A percentile compares a stretch with the other conserved stretches of the same genome.
Conservation (phyloP, 495 filamentous ascomycete genomes). For the Parmelia sp. region DNA sequence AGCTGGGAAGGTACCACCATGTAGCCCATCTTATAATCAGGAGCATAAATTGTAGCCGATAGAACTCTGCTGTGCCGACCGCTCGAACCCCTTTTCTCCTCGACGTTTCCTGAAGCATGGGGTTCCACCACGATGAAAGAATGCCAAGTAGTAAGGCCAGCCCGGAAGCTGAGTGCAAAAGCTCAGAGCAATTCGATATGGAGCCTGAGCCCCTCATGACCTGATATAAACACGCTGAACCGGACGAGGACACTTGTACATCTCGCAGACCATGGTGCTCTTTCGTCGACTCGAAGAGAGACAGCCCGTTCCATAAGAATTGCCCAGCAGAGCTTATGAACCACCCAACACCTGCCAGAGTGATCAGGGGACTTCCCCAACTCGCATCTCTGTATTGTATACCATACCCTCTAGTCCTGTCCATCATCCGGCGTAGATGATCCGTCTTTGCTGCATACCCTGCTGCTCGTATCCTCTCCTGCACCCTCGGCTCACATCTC, state of each 20-base stretch:
- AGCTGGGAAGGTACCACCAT: constrained; percentile 38
- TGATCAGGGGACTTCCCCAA: constrained; percentile 47
- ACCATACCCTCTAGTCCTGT: constrained; percentile 48
- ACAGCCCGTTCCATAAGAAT: constrained; percentile 38
- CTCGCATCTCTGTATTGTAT: constrained; percentile 36
- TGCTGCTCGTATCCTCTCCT: constrained; percentile 55
- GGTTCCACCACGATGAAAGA: constrained; percentile 70
- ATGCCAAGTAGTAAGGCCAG: constrained; percentile 47
- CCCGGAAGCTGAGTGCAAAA: constrained; percentile 37
- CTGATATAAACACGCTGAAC: constrained; percentile 32
- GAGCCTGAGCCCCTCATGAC: constrained; percentile 25
- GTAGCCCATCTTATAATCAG: constrained; percentile 51
- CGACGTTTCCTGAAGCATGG: constrained; percentile 57
- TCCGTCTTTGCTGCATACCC: constrained; percentile 76
- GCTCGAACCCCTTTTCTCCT: constrained; percentile 58
- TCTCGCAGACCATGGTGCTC: constrained; percentile 19
- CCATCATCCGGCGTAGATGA: constrained; percentile 64
- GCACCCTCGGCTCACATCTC: constrained; percentile 62
- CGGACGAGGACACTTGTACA: constrained; percentile 16
- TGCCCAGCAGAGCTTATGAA: constrained; percentile 33
- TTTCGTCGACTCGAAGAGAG: constrained; percentile 26
- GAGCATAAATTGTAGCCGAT: constrained; percentile 58
- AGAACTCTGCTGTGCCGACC: constrained; percentile 59
- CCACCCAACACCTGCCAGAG: constrained; percentile 30
- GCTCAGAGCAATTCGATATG: constrained; percentile 30